A percentile compares a stretch with the other conserved stretches of the same genome.
Conservation (phyloP, 176 grass and related monocot species). For the Urochloa ruziziensis region DNA sequence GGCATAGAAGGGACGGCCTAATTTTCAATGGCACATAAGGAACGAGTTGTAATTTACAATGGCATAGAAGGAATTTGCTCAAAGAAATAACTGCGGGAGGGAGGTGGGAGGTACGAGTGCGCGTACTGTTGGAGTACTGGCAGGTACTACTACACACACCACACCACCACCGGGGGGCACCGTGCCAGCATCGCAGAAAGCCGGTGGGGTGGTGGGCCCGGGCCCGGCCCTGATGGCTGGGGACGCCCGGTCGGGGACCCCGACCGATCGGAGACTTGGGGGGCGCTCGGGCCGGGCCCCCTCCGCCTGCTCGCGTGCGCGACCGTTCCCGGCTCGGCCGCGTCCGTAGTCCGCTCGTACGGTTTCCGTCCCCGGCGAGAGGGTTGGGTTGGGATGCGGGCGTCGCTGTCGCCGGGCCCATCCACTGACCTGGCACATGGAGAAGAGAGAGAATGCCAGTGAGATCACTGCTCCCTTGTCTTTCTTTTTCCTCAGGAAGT, state of each 20-base stretch:
- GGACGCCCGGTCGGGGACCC: conserved; percentile 24
- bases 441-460: not conserved
- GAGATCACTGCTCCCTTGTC: not conserved
- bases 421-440: conserved; percentile 49
- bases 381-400: not conserved
- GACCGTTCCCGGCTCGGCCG: not conserved
- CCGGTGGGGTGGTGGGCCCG: conserved; percentile 7
- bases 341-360: conserved; percentile 51
- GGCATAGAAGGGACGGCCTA: too few relatives aligned
- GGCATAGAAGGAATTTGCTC: too few relatives aligned
- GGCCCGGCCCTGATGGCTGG: not conserved
- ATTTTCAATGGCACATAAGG: too few relatives aligned
- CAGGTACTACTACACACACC: not conserved
- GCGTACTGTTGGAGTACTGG: conserved; percentile 32
- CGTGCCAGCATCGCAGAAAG: not conserved
- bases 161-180: not conserved
- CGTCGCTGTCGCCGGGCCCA: not conserved
- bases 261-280: not conserved
- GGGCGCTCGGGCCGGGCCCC: not conserved
- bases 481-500: not conserved
- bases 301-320: not conserved
- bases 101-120: not conserved
- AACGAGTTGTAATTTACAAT: too few relatives aligned
- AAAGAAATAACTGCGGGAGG: not conserved
- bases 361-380: conserved; percentile 4